Evolutionary conservation across 495 filamentous ascomycete species (phyloP), one percentile per base, ranked within the genome.

Genomic region (Penicillium coprophilum): DNA sequence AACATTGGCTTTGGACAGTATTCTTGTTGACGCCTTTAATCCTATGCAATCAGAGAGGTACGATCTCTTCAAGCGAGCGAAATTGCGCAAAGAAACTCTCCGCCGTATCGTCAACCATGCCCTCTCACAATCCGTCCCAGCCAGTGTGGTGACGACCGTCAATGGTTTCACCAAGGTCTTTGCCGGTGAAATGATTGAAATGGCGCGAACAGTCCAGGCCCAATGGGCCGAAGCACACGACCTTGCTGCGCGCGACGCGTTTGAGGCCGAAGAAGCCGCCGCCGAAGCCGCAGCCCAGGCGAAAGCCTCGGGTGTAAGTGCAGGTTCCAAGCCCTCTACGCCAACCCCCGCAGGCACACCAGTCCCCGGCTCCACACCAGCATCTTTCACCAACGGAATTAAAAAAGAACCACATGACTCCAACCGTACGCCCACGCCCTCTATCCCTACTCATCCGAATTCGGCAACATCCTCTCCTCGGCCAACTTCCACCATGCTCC

Each of bases 91-190:
- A 51, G 80, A 82, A 55, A 81, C 80, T 1, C 77, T 85, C 10
- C 79, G 82, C 17, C 67, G 90, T 76, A 86, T 91, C 59, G 84
- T 90, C 67, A 96, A 96, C 62, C 89, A 92, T 60, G 91, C 90
- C 39, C 85, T 95, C 12, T 91, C 88, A 1, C 92, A 96, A 70
- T 94, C 90, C 19, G 90, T 92, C 4, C 87, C 90, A 4, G 79
- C 82, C 13, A 86, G 82, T 47, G 87, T 96, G 27, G 85, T 93
- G 38, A 86, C 86, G 20, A 89, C 87, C 23, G 86, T 96, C 62
- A 88, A 87, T 47, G 84, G 87, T 3, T 90, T 89, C 52, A 86
- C 87, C 31, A 96, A 96, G 69, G 80, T 91, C 56, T 96, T 89
- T 68, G 82, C 90, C 8, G 91, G 91, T 46, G 85, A 91, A 49